These are phyloP conservation scores for Ophiostoma populinum DNA, from an alignment of 2,329 filamentous ascomycete genomes.

Conservation along the genomic window DNA sequence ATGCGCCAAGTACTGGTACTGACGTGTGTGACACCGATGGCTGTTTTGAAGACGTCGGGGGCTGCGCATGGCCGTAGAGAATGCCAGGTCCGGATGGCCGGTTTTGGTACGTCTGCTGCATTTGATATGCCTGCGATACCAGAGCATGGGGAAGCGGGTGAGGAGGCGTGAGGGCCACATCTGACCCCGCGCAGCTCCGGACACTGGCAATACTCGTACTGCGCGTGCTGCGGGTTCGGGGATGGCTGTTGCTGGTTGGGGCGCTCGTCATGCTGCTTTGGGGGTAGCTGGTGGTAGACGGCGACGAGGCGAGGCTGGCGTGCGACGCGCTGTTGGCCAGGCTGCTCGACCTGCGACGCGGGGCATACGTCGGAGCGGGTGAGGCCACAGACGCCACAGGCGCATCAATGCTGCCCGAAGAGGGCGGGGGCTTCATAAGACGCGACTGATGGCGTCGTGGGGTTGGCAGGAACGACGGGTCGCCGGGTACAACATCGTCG, in stretches of 20 bases:
- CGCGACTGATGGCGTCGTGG: constrained; percentile 34
- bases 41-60: constrained; percentile 2
- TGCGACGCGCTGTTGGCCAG: not conserved
- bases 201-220: constrained; percentile 29
- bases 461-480: constrained; percentile 37
- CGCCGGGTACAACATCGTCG: constrained; percentile 42
- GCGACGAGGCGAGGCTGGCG: not conserved
- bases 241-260: constrained; percentile 17
- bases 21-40: not conserved
- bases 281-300: not conserved
- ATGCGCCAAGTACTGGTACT: not conserved
- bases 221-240: constrained; percentile 28
- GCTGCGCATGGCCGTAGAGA: too few species aligned
- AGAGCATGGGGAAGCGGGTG: too few species aligned
- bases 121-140: too few species aligned
- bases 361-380: constrained; percentile 3
- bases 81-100: too few species aligned
- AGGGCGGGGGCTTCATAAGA: constrained; percentile 32
- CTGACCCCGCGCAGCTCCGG: constrained; percentile 19
- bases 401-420: too few species aligned
- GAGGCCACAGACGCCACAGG: constrained; percentile 15
- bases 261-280: constrained; percentile 4
- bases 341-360: constrained; percentile 14
- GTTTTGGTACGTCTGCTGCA: too few species aligned
- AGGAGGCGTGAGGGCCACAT: constrained; percentile 15